Evolutionary conservation across 2,329 filamentous ascomycete genomes (phyloP), one percentile per base, ranked within the genome.

Genomic region (Xylariales sp.): DNA sequence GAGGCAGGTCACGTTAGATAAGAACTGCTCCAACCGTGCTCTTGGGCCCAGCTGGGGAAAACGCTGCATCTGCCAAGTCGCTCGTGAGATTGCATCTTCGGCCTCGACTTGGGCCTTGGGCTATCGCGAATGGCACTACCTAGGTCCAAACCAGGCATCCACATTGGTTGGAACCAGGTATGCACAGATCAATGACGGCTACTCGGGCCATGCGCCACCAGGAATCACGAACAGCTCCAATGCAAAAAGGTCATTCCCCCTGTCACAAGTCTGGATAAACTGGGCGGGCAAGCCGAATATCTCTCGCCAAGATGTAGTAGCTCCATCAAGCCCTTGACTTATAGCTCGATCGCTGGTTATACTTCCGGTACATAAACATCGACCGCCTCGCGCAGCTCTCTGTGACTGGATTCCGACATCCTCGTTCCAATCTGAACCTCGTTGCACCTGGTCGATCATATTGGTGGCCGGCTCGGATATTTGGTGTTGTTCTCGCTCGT

Each of bases 1-100:
- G 45, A 65, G 65, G 65, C 62, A 68, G 65, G 65, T 68, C 56
- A 46, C 30, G 36, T 28, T 7, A 61, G 65, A 68, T 68, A 68
- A 68, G 65, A 50, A 28, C 52, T 46, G 14, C 30, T 52, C 62
- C 62, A 64, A 53, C 61, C 53, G 41, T 48, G 57, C 46, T 49
- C 14, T 63, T 52, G 65, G 57, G 43, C 57, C 46, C 32, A 34
- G 49, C 14, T 41, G 12, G 7, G 43, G 16, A 41, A 48, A 18
- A 43, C 30, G 41, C 5, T 46, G 16, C 32, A 46, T 34, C 43
- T 52, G 57, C 65, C 62, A 68, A 68, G 65, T 48, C 14, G 8
- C 16, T 49, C 34, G 52, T 53, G 36, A 54, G 57, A 65, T 62
- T 68, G 57, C 59, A n/a, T 54, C 53, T 53, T 62, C 12, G 30